Percentiles rank a stretch among this genome's conserved stretches.
These are phyloP conservation scores for Rhizopogon roseolus DNA, from an alignment of 768 basidiomycete genomes.

Conservation along the genomic window DNA sequence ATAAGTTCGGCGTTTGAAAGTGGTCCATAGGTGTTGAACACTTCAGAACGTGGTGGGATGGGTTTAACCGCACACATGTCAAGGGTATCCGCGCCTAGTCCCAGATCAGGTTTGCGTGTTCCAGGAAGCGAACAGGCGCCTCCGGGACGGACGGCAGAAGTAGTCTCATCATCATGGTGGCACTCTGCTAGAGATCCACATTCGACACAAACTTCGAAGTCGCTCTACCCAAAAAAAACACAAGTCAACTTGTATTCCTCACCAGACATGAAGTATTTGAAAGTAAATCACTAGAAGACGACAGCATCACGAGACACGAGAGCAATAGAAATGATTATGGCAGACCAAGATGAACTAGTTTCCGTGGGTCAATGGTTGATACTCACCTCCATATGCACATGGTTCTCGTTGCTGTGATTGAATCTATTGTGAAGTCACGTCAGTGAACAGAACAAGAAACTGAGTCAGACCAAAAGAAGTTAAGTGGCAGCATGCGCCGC, in stretches of 20 bases:
- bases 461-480: conserved; percentile 1
- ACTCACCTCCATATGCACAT: conserved; percentile 69
- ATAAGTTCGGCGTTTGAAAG: conserved; percentile 65
- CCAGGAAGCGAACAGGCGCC: not conserved
- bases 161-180: conserved; percentile 48
- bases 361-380: conserved; percentile 10
- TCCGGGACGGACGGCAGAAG: conserved; percentile 3
- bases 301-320: not conserved
- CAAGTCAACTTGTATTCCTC: conserved; percentile 6
- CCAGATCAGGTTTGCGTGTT: not conserved
- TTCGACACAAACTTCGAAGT: conserved; percentile 65
- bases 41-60: conserved; percentile 48
- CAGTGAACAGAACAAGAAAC: conserved; percentile 6
- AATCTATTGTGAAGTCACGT: conserved; percentile 41
- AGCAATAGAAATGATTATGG: not conserved
- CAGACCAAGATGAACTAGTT: not conserved
- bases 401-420: conserved; percentile 66
- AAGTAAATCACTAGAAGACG: conserved; percentile 3
- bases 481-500: not conserved
- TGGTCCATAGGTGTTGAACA: conserved; percentile 77
- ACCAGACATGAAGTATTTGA: conserved; percentile 1
- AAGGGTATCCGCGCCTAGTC: conserved; percentile 35
- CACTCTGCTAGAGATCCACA: conserved; percentile 72
- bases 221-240: conserved; percentile 40
- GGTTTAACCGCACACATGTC: conserved; percentile 64